Percentiles rank a stretch among this genome's conserved stretches.
Conservation (phyloP, 768 basidiomycete species). For the Pulveroboletus sp. region DNA sequence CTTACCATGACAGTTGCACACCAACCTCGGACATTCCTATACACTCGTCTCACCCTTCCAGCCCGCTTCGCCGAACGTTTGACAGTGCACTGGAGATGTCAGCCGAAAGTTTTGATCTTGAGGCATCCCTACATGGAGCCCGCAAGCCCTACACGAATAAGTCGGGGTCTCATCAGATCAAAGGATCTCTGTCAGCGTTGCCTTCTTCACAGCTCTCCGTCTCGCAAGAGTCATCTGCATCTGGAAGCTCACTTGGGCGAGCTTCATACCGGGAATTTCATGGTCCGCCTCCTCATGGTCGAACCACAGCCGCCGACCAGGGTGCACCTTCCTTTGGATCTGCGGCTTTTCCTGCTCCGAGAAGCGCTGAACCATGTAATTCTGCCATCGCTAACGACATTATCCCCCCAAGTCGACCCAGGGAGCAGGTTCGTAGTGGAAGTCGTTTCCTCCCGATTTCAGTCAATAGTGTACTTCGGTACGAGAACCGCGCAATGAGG, state of each 20-base stretch:
- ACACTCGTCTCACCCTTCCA: background rate
- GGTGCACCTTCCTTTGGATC: background rate
- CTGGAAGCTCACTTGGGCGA: conserved; percentile 18
- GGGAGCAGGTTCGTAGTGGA: background rate
- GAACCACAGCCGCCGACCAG: conserved; percentile 2
- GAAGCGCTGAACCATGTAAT: background rate
- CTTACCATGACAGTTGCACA: background rate
- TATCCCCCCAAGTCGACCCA: conserved; percentile 7
- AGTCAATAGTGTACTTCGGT: conserved; percentile 6
- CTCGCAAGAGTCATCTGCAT: conserved; percentile 12
- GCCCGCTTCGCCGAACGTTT: background rate
- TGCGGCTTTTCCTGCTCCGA: background rate
- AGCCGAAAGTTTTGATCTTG: too few relatives aligned
- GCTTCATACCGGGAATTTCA: conserved; percentile 18
- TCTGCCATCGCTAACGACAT: background rate
- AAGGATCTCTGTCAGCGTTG: conserved; percentile 4
- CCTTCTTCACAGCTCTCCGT: conserved; percentile 16
- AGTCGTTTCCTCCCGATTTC: conserved; percentile 16
- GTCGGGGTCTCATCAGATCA: background rate
- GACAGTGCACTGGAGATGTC: background rate
- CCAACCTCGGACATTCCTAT: background rate
- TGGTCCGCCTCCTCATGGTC: conserved; percentile 11
- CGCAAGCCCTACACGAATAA: background rate
- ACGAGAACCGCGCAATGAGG: conserved; percentile 8
- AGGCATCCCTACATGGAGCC: background rate